A percentile compares a stretch with the other conserved stretches of the same genome.
These are phyloP conservation scores for Bidens hawaiensis DNA, from an alignment of 140 eudicot species.

Conservation along the genomic window DNA sequence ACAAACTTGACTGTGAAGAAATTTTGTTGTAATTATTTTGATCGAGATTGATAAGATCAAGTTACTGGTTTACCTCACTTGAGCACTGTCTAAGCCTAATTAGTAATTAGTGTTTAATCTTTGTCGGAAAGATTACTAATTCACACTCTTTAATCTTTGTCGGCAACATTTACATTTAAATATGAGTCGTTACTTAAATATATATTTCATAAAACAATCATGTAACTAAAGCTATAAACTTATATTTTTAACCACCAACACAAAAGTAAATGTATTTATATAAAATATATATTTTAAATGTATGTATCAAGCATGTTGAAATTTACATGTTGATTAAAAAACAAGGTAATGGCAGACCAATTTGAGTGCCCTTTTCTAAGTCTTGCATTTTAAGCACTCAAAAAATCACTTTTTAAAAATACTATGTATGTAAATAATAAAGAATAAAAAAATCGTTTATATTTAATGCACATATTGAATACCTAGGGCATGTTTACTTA, in stretches of 20 bases:
- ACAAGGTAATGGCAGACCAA: slow-evolving; percentile 39
- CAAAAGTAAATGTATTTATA: neutral
- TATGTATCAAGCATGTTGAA: slow-evolving; percentile 17
- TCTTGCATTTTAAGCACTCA: slow-evolving; percentile 44
- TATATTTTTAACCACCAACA: neutral
- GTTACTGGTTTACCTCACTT: neutral
- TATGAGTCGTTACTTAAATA: neutral
- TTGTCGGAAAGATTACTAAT: slow-evolving; percentile 1
- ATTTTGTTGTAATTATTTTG: neutral
- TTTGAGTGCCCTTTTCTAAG: slow-evolving; percentile 43
- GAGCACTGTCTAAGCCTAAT: neutral
- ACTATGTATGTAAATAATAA: neutral
- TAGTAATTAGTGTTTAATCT: neutral
- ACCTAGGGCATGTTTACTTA: neutral
- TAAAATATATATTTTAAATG: slow-evolving; percentile 9
- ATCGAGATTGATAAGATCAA: neutral
- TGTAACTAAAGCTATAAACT: neutral
- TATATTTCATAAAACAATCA: neutral
- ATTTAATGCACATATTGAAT: neutral
- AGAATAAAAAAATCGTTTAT: neutral
- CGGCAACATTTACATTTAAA: neutral
- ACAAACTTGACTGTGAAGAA: neutral
- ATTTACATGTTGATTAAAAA: slow-evolving; percentile 24
- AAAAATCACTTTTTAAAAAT: slow-evolving; percentile 24
- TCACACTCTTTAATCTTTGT: neutral